Conservation (phyloP, 208 protist species). For the Trypanosoma lewisi region DNA sequence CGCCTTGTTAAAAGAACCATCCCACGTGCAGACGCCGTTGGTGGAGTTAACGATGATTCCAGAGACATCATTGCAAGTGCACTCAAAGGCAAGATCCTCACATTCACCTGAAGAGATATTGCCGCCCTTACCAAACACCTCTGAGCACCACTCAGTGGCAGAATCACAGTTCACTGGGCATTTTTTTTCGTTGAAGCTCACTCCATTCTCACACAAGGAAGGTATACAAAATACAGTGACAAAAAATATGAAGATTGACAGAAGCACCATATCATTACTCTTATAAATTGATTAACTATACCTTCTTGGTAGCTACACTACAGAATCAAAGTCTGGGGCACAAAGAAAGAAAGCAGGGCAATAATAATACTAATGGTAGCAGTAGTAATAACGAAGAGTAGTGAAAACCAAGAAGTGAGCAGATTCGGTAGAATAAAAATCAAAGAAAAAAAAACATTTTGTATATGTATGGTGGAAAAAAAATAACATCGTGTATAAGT, state of each 20-base stretch:
- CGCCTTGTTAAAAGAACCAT: conserved; percentile 31
- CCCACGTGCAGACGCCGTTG: conserved; percentile 44
- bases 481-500: too few species aligned
- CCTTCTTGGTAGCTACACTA: too few species aligned
- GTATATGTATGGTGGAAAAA: neutral
- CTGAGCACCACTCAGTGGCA: conserved; percentile 35
- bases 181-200: neutral
- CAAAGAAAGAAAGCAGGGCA: too few species aligned
- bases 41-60: neutral
- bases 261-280: neutral
- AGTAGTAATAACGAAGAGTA: too few species aligned
- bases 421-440: too few species aligned
- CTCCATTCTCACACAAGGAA: neutral
- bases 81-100: conserved; percentile 28
- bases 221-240: neutral
- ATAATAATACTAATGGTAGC: too few species aligned
- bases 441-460: too few species aligned
- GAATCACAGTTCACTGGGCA: conserved; percentile 13
- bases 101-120: conserved; percentile 28
- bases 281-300: neutral
- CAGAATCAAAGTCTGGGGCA: too few species aligned
- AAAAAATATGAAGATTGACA: conserved; percentile 5
- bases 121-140: conserved; percentile 32
- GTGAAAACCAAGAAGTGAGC: too few species aligned
- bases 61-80: conserved; percentile 40